Conservation (phyloP, 2,329 filamentous ascomycete genomes). For the Alternaria sp. region DNA sequence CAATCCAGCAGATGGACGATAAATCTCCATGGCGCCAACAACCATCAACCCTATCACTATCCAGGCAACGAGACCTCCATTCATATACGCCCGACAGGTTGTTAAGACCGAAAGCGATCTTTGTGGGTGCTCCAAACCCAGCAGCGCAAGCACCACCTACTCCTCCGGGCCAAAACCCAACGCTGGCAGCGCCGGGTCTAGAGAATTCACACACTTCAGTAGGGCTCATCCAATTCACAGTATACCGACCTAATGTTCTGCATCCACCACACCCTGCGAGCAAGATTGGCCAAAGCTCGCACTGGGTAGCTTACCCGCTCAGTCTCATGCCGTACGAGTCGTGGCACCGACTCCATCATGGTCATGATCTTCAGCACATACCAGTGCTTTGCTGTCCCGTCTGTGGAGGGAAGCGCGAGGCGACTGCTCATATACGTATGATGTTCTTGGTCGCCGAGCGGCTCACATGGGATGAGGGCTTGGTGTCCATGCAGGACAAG, state of each 20-base stretch:
- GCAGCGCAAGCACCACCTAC: not conserved
- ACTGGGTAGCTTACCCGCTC: constrained; percentile 37
- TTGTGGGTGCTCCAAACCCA: not conserved
- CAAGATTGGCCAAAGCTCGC: constrained; percentile 33
- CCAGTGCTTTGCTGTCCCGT: constrained; percentile 29
- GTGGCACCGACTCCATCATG: constrained; percentile 35
- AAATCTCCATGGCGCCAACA: not conserved
- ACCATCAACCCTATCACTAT: not conserved
- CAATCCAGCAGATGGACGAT: too few species aligned
- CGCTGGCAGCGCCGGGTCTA: not conserved
- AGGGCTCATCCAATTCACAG: too few species aligned
- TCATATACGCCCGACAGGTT: not conserved
- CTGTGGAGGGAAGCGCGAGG: constrained; percentile 22
- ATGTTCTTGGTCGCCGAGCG: constrained; percentile 42
- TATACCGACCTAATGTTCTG: not conserved
- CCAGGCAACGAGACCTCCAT: not conserved
- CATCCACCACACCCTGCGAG: constrained; percentile 27
- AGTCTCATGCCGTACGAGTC: constrained; percentile 25
- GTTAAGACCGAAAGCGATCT: not conserved
- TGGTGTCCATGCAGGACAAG: constrained; percentile 27
- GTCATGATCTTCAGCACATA: constrained; percentile 6
- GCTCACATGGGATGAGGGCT: constrained; percentile 32
- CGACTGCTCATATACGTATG: constrained; percentile 38
- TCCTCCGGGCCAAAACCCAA: not conserved
- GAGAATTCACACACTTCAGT: not conserved